Evolutionary conservation across 2,329 filamentous ascomycete genomes (phyloP), one percentile per base, ranked within the genome.

Genomic region (Fusarium neocosmosporiellum): DNA sequence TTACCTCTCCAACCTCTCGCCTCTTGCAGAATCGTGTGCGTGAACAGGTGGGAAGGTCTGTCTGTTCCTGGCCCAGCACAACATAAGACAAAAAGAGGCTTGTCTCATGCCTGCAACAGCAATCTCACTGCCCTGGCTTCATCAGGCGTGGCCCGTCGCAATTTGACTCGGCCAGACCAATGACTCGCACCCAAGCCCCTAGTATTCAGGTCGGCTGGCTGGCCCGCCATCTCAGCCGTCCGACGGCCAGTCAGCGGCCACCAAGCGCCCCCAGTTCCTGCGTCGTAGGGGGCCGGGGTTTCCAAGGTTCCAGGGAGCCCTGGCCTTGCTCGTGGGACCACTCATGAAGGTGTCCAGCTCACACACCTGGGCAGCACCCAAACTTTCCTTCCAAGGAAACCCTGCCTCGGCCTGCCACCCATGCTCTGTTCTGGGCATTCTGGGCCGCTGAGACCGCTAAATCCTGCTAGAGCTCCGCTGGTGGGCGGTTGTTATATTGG

Each of bases 41-140:
- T 37, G 43, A 53, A 53, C 59, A 39, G 20, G 43, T 61, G 41
- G 43, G 43, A 61, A 46, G 39, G n/a, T 58, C 16, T 13, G 4
- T 31, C 18, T 41, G 48, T 39, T 37, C 20, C 54, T 39, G 33
- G 33, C 39, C 41, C 24, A 33, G 29, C 20, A 36, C 27, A 65
- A 50, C 61, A 37, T 27, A 55, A 65, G 46, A 48, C 20, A 31
- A 65, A 68, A 76, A 68, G 53, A 67, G 67, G 67, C 39, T 50
- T 75, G 75, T 69, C 71, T 73, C 73, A 75, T 71, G 70, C 65
- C 63, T 72, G 74, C 67, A 73, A 73, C 60, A 75, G 73, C 72
- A 77, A 78, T 77, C 75, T 78, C 73, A 73, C 65, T 63, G 46
- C 64, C 71, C 75, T 61, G 63, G 74, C 72, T 48, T 73, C 72